Evolutionary conservation across 208 protist species (phyloP).

Genomic region (Endotrypanum monterogeii): DNA sequence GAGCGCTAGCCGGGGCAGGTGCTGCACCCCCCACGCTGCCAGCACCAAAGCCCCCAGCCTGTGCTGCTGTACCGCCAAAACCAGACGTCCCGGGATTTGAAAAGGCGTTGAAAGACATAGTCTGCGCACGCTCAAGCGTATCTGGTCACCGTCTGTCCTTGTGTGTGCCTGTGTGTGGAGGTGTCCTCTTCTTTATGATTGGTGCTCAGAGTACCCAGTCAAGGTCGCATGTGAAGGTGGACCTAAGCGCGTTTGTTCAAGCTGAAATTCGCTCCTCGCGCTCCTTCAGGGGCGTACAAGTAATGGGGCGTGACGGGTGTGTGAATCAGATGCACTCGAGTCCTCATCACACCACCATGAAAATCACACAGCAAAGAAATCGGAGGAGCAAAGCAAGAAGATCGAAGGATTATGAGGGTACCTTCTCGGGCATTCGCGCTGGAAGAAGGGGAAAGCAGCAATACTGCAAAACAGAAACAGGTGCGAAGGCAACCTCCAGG

Average conservation of each 20-base stretch:
- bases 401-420: background rate
- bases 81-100: background rate
- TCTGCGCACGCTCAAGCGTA: background rate
- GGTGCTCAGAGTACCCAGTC: background rate
- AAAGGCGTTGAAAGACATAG: slow-evolving; percentile 21
- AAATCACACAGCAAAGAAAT: background rate
- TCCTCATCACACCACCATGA: background rate
- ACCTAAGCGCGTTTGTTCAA: background rate
- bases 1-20: background rate
- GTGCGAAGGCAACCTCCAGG: background rate
- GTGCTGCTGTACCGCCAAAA: background rate
- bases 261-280: background rate
- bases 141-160: background rate
- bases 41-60: slow-evolving; percentile 1
- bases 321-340: background rate
- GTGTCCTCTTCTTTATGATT: background rate
- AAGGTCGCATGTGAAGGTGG: background rate
- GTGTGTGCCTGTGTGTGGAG: background rate
- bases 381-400: background rate
- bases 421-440: no score
- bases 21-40: background rate
- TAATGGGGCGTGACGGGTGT: no score
- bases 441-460: background rate
- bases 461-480: background rate
- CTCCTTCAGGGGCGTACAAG: background rate